Conservation (phyloP, 2,329 filamentous ascomycete genomes). For the Colletotrichum sp. region DNA sequence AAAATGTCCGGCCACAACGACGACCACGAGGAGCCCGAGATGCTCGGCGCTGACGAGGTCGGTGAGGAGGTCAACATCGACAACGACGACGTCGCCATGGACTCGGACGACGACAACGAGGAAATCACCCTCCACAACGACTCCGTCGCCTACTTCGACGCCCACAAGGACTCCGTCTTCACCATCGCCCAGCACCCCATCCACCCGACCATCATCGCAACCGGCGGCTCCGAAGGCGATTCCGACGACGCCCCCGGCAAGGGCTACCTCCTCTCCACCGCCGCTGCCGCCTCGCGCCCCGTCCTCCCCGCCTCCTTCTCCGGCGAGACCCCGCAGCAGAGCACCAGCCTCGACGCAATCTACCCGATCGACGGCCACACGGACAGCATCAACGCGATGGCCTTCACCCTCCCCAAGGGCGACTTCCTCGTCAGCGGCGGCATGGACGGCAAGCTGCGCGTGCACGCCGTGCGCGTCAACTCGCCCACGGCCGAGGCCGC, state of each 20-base stretch:
- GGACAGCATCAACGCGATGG: constrained; percentile 86
- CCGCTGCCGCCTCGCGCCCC: constrained; percentile 65
- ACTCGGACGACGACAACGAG: constrained; percentile 70
- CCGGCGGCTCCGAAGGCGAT: constrained; percentile 75
- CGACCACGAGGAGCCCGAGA: constrained; percentile 57
- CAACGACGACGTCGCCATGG: constrained; percentile 78
- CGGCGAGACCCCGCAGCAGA: constrained; percentile 53
- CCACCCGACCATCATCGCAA: constrained; percentile 79
- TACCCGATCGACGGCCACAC: constrained; percentile 86
- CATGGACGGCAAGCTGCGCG: constrained; percentile 81
- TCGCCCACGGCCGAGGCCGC: constrained; percentile 45
- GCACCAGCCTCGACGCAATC: constrained; percentile 67
- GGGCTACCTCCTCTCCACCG: constrained; percentile 84
- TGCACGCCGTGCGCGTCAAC: constrained; percentile 63
- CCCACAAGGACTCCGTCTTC: constrained; percentile 90
- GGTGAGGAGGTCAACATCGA: constrained; percentile 72
- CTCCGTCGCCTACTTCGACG: constrained; percentile 90
- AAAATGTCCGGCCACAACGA: constrained; percentile 14
- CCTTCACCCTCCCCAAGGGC: constrained; percentile 83
- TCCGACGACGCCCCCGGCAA: constrained; percentile 71
- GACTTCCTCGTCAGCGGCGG: constrained; percentile 88
- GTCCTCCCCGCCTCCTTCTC: constrained; percentile 78
- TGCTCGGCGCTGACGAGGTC: constrained; percentile 79
- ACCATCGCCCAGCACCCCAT: constrained; percentile 91
- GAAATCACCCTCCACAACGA: constrained; percentile 90